A percentile compares a stretch with the other conserved stretches of the same genome.
phyloP scores from a whole-genome alignment of 768 basidiomycete species.

The Cyathus striatus region DNA sequence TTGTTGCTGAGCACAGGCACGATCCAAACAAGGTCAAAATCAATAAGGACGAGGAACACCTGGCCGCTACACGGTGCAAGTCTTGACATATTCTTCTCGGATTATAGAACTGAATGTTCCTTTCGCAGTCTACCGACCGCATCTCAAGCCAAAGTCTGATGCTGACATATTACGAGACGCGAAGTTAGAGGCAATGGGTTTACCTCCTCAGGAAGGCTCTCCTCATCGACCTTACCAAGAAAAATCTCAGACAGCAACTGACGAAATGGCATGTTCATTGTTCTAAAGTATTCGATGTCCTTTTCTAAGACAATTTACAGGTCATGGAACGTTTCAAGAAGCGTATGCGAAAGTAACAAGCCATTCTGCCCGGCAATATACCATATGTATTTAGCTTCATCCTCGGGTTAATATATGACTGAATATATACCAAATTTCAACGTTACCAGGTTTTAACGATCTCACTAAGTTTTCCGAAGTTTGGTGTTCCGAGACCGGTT shows the following conservation, averaged over 20 bases:
- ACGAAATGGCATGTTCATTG: constrained; percentile 65
- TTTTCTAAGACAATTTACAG: constrained; percentile 25
- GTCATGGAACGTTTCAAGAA: constrained; percentile 99
- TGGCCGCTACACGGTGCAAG: constrained; percentile 86
- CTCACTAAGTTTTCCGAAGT: constrained; percentile 43
- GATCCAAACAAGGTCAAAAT: constrained; percentile 55
- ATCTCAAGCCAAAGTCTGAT: constrained; percentile 80
- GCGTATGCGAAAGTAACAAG: constrained; percentile 83
- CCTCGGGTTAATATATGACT: too few species aligned
- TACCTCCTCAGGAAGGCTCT: constrained; percentile 51
- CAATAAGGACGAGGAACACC: constrained; percentile 72
- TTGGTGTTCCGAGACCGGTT: constrained; percentile 50
- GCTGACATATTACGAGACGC: constrained; percentile 85
- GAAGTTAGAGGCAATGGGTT: constrained; percentile 80
- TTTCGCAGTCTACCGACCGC: constrained; percentile 74
- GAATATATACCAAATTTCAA: too few species aligned
- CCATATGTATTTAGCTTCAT: too few species aligned
- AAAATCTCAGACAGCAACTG: constrained; percentile 80
- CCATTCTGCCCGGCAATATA: too few species aligned
- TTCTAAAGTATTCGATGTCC: not conserved
- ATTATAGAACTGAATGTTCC: constrained; percentile 5
- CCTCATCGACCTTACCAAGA: constrained; percentile 45
- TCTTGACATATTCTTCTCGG: constrained; percentile 2
- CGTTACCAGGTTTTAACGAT: too few species aligned
- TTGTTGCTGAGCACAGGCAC: constrained; percentile 71